A percentile compares a stretch with the other conserved stretches of the same genome.
These are phyloP conservation scores for Trichomonas tenax DNA, from an alignment of 208 protist genomes.

Conservation along the genomic window DNA sequence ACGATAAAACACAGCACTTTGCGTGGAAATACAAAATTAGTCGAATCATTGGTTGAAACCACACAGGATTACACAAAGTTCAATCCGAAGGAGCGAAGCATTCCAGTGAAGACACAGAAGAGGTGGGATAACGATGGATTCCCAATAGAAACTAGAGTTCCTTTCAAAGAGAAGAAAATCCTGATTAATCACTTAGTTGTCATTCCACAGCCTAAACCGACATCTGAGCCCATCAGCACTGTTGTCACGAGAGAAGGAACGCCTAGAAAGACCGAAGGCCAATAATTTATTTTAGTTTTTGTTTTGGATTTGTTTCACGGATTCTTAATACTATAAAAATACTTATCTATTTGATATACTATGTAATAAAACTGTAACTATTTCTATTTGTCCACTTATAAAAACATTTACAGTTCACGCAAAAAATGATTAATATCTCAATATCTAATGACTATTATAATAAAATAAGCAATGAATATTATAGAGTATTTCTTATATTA, in stretches of 20 bases:
- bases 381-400: no score
- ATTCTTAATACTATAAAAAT: no score
- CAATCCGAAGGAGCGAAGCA: not conserved
- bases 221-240: not conserved
- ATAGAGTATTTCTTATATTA: no score
- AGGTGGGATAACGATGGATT: not conserved
- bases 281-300: not conserved
- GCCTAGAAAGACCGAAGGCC: not conserved
- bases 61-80: not conserved
- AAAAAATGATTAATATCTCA: no score
- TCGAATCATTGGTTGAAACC: not conserved
- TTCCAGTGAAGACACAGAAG: not conserved
- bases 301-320: no score
- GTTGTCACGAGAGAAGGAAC: not conserved
- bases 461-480: no score
- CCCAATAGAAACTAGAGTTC: not conserved
- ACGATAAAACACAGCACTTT: not conserved
- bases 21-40: not conserved
- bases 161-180: not conserved
- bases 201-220: not conserved
- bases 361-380: no score
- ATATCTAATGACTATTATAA: no score
- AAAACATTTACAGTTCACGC: no score
- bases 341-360: no score
- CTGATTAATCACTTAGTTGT: not conserved